Conservation (phyloP, 1,284 basidiomycete genomes). For the Veloporphyrellus conicus region DNA sequence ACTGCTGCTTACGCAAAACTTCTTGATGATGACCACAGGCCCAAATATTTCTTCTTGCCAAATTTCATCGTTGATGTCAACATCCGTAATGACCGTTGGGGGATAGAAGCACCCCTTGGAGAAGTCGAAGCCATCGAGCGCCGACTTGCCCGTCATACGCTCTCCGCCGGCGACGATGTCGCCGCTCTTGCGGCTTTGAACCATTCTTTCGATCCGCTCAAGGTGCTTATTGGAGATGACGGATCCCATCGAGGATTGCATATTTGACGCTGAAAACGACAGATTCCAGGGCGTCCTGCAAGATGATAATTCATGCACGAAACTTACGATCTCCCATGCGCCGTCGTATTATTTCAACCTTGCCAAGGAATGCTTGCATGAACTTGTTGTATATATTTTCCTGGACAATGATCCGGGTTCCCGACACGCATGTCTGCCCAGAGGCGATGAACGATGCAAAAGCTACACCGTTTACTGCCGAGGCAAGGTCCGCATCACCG, state of each 20-base stretch:
- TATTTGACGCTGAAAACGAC: constrained; percentile 54
- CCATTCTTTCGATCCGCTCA: constrained; percentile 56
- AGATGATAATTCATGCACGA: constrained; percentile 18
- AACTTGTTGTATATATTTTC: constrained; percentile 64
- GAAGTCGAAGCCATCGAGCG: constrained; percentile 66
- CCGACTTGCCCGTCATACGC: constrained; percentile 54
- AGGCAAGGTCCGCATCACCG: constrained; percentile 64
- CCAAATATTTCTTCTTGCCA: constrained; percentile 83
- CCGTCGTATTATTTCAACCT: constrained; percentile 55
- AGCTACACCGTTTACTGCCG: constrained; percentile 72
- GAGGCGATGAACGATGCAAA: constrained; percentile 83
- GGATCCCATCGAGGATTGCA: constrained; percentile 68
- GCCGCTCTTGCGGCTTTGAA: constrained; percentile 45
- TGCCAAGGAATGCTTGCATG: constrained; percentile 56
- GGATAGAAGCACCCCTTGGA: constrained; percentile 68
- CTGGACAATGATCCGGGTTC: constrained; percentile 69
- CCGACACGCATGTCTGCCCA: constrained; percentile 82
- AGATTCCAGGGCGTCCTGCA: not conserved
- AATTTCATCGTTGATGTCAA: constrained; percentile 56
- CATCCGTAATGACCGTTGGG: constrained; percentile 66
- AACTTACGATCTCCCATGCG: constrained; percentile 74
- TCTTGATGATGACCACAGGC: constrained; percentile 68
- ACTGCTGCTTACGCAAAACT: constrained; percentile 49
- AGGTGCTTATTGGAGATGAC: constrained; percentile 67
- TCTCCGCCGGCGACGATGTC: constrained; percentile 62